A percentile compares a stretch with the other conserved stretches of the same genome.
Evolutionary conservation across 169 alveolate species (phyloP).

Genomic region (Plasmodium gaboni): DNA sequence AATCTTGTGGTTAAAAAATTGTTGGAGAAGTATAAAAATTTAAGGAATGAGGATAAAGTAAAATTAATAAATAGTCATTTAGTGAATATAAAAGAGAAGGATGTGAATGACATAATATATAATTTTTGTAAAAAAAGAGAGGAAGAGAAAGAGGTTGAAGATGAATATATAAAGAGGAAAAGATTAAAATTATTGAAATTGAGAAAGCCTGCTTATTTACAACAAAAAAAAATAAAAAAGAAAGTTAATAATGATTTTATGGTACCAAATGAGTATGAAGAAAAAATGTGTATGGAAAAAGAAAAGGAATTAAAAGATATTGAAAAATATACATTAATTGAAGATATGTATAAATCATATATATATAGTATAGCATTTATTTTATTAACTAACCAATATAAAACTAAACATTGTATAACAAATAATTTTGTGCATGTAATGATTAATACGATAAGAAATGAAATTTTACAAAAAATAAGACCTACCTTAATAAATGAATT

Average conservation of each 20-base stretch:
- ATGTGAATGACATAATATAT: constrained; percentile 15
- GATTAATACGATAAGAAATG: constrained; percentile 25
- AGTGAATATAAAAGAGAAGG: constrained; percentile 16
- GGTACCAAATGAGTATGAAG: constrained; percentile 19
- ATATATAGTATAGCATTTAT: constrained; percentile 56
- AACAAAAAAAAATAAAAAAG: constrained; percentile 36
- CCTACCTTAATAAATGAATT: constrained; percentile 68
- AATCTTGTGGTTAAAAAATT: background rate
- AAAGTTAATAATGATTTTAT: constrained; percentile 15
- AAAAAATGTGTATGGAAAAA: constrained; percentile 23
- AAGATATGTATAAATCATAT: constrained; percentile 56
- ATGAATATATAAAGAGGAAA: constrained; percentile 19
- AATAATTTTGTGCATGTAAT: constrained; percentile 38
- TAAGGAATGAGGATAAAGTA: constrained; percentile 38
- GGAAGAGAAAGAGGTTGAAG: constrained; percentile 12
- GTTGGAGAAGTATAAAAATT: constrained; percentile 29
- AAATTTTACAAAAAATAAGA: constrained; percentile 41
- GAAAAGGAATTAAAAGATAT: constrained; percentile 37
- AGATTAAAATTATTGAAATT: constrained; percentile 6
- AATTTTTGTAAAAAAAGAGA: constrained; percentile 7
- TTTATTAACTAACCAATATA: constrained; percentile 23
- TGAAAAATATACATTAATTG: constrained; percentile 61
- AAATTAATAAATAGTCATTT: constrained; percentile 46
- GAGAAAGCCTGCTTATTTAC: constrained; percentile 58
- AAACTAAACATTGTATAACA: constrained; percentile 32